Conservation (phyloP, 139 green algal genomes). For the Zygnema circumcarinatum region DNA sequence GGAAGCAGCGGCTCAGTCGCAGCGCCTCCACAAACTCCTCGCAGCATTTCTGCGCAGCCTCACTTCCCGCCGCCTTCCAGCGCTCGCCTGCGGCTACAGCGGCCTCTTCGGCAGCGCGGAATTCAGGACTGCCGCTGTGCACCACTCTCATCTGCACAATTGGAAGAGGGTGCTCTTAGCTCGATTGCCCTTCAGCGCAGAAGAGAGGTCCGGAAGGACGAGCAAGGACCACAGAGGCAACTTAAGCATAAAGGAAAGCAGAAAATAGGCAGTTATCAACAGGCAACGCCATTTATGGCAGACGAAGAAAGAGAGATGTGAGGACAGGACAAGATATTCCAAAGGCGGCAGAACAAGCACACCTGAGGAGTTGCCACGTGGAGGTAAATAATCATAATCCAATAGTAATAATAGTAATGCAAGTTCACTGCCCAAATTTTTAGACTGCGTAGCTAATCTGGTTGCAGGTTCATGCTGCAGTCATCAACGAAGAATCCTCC, state of each 20-base stretch:
- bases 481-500: background rate
- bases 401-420: too few species aligned
- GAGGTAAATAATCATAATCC: too few species aligned
- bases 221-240: too few species aligned
- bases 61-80: background rate
- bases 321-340: too few species aligned
- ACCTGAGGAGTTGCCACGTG: conserved; percentile 42
- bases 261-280: too few species aligned
- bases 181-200: too few species aligned
- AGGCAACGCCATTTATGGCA: too few species aligned
- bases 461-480: conserved; percentile 32
- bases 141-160: conserved; percentile 12
- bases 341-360: too few species aligned
- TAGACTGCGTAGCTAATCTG: conserved; percentile 26
- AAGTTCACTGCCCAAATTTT: conserved; percentile 38
- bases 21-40: conserved; percentile 47
- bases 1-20: conserved; percentile 38
- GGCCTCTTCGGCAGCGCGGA: background rate
- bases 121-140: conserved; percentile 15
- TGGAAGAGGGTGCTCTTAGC: too few species aligned
- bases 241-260: too few species aligned
- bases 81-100: background rate
- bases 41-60: background rate
- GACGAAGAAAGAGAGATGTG: too few species aligned
- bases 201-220: too few species aligned